These are phyloP conservation scores for Chlorella vulgaris DNA, from an alignment of 139 green algal genomes.

Conservation along the genomic window DNA sequence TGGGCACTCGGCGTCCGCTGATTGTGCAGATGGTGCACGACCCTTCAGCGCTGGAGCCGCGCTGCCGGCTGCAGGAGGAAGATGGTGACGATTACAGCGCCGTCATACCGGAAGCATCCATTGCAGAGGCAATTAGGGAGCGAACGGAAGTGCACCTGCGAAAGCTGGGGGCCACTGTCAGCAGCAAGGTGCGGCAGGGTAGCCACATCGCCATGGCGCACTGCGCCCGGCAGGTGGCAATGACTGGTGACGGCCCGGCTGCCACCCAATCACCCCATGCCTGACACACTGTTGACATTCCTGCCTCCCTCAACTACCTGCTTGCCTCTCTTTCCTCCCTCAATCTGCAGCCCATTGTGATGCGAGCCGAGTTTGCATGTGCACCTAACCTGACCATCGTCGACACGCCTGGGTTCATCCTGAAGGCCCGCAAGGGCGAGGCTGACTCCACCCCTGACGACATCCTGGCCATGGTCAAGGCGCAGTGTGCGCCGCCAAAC, in stretches of 20 bases:
- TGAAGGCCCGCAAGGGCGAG: conserved; percentile 87
- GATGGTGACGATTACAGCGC: conserved; percentile 80
- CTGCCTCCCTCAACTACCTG: neutral
- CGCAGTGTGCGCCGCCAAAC: conserved; percentile 65
- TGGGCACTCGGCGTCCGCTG: conserved; percentile 86
- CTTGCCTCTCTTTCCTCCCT: neutral
- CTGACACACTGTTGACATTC: too few species aligned
- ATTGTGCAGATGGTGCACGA: conserved; percentile 78
- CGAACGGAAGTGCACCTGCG: conserved; percentile 84
- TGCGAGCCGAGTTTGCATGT: conserved; percentile 70
- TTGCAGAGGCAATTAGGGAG: conserved; percentile 81
- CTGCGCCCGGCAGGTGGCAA: too few species aligned
- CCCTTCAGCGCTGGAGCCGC: conserved; percentile 69
- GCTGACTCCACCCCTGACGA: conserved; percentile 86
- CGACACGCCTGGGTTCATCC: conserved; percentile 93
- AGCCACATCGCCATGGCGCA: too few species aligned
- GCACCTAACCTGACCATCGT: conserved; percentile 94
- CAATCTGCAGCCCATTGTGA: conserved; percentile 44
- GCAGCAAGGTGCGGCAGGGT: conserved; percentile 56
- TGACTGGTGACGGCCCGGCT: too few species aligned
- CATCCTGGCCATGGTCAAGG: conserved; percentile 93
- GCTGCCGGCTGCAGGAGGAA: conserved; percentile 89
- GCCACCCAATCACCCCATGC: too few species aligned
- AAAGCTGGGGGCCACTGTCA: conserved; percentile 73
- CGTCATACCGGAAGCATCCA: conserved; percentile 56